Evolutionary conservation across 2,329 filamentous ascomycete genomes (phyloP), one percentile per base, ranked within the genome.

Genomic region (Penicillium crustosum): DNA sequence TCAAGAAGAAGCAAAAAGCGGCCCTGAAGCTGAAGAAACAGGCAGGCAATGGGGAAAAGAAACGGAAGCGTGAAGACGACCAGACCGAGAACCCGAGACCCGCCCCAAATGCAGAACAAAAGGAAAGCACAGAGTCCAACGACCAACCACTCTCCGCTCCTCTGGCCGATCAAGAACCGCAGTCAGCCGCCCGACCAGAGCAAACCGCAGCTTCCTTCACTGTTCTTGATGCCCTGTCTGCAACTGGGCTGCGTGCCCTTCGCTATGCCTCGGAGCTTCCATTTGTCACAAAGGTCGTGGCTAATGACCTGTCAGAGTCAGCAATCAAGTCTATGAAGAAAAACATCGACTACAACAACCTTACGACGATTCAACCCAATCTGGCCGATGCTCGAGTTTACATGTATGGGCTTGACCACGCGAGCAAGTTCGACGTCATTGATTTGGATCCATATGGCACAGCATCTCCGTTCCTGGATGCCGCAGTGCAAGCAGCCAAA

Each of bases 361-460:
- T 96, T 2, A 78, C 84, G 85, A 48, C 89, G 86, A 89, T 97
- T 58, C 83, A 81, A 4, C 84, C 90, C 5, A 89, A 87, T 33
- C 87, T 88, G 35, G 89, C 90, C 44, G 93, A 97, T 76, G 94
- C 94, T 1, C 85, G 94, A 47, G 87, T 86, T 4, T 91, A 96
- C 75, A 97, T 99, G 93, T 97, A 97, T 74, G 83, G 83, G 60
- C 78, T 85, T 53, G 55, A 60, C 6, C 66, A 72, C 56, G 60
- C 73, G 35, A 65, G 86, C 69, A 86, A 83, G 67, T 99, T 96
- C 73, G 91, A 97, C 73, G 93, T 97, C 23, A 94, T 99, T 62
- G 94, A 99, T 72, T 83, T 99, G 31, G 94, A 99, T 72, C 94
- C 94, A 0, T 99, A 99, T 68, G 94, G 94, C 42, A 95, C 91